A percentile compares a stretch with the other conserved stretches of the same genome.
Evolutionary conservation across 331 rosid species (phyloP).

Genomic region (Pyrus hybrid): DNA sequence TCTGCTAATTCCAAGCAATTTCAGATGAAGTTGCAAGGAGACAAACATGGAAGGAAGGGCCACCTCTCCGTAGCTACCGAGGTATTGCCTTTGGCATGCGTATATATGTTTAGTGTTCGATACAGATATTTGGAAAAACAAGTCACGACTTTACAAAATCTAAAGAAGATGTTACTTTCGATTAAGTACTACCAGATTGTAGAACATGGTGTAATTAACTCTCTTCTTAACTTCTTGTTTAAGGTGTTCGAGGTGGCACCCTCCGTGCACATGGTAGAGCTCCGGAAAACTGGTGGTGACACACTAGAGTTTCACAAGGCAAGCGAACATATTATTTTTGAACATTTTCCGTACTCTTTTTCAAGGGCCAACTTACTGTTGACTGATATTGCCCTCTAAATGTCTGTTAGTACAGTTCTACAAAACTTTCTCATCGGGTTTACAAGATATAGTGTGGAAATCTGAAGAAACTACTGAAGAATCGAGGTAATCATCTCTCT

Average conservation of each 20-base stretch:
- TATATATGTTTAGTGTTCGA: background rate
- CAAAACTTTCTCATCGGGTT: constrained; percentile 65
- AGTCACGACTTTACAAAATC: background rate
- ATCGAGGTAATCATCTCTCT: constrained; percentile 30
- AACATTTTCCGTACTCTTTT: background rate
- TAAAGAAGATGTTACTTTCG: background rate
- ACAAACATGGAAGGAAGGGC: constrained; percentile 94
- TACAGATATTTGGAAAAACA: background rate
- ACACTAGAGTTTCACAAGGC: constrained; percentile 87
- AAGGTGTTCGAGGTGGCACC: constrained; percentile 81
- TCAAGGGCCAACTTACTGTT: background rate
- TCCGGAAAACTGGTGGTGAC: constrained; percentile 82
- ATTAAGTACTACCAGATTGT: background rate
- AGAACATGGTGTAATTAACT: background rate
- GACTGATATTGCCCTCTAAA: constrained; percentile 9
- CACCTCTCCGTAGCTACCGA: constrained; percentile 96
- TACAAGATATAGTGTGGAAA: constrained; percentile 71
- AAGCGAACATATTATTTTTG: constrained; percentile 16
- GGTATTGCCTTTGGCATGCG: constrained; percentile 14
- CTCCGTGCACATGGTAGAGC: constrained; percentile 83
- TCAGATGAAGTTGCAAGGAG: constrained; percentile 96
- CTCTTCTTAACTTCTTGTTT: background rate
- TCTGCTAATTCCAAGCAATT: constrained; percentile 7
- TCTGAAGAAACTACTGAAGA: constrained; percentile 32
- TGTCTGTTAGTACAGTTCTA: constrained; percentile 50